A percentile compares a stretch with the other conserved stretches of the same genome.
Conservation (phyloP, 495 filamentous ascomycete species). For the Hypoxylon lenormandii region DNA sequence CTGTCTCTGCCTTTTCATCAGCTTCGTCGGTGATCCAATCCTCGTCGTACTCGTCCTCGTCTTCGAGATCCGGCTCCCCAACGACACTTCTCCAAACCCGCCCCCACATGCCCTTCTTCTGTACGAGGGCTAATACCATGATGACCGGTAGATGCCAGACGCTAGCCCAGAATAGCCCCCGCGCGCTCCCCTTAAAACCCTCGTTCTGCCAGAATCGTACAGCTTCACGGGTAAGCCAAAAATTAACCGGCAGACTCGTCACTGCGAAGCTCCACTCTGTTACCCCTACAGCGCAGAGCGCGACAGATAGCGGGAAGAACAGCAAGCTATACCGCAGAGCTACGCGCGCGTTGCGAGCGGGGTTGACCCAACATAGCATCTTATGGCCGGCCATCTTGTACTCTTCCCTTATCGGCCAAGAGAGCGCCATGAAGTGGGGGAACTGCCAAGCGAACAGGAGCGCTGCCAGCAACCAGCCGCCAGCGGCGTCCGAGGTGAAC, state of each 20-base stretch:
- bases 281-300: conserved; percentile 80
- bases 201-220: conserved; percentile 82
- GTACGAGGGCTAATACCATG: conserved; percentile 87
- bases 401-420: conserved; percentile 86
- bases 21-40: conserved; percentile 58
- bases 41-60: conserved; percentile 63
- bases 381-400: conserved; percentile 87
- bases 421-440: conserved; percentile 94
- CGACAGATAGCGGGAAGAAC: conserved; percentile 88
- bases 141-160: conserved; percentile 96
- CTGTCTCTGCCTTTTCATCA: conserved; percentile 18
- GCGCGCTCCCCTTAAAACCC: conserved; percentile 82
- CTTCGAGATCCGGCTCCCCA: conserved; percentile 66
- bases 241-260: conserved; percentile 83
- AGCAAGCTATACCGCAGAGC: conserved; percentile 86
- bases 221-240: conserved; percentile 86
- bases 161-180: conserved; percentile 93
- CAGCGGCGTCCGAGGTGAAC: conserved; percentile 67
- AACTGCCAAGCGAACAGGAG: conserved; percentile 97
- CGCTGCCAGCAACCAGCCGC: conserved; percentile 88
- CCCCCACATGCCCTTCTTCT: conserved; percentile 95
- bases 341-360: conserved; percentile 82
- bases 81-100: conserved; percentile 78
- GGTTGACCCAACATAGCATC: conserved; percentile 93
- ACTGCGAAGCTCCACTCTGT: conserved; percentile 89